Base-by-base conservation (phyloP, 176 grass and related monocot species). In the Panicum miliaceum region DNA sequence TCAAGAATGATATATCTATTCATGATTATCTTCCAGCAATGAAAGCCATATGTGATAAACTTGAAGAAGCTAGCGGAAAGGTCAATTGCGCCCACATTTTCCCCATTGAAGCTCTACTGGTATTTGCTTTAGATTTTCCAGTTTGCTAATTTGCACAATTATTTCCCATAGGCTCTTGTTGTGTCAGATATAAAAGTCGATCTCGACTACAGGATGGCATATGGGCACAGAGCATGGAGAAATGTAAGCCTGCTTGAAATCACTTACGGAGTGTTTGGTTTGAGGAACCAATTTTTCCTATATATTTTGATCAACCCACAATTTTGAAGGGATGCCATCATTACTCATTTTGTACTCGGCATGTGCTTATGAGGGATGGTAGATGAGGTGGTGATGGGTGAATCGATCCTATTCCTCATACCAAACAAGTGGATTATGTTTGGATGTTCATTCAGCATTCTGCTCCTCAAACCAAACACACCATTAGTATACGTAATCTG, bases 41-140 rank as follows among this genome's bases (percentile, higher is more conserved):
- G 91, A 93, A 95, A 87, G 91, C 87, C n/a, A 89, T 98, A 87
- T 98, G 96, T 78, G 91, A 94, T 74, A 95, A 95, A 78, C 96
- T 98, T 59, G 96, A 95, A 88, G 57, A 90, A 90, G 91, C 89
- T 61, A 90, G 86, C 26, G 96, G 84, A 87, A 95, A 98, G 96
- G 91, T 97, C 61, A 82, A 72, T 27, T 37, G 32, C 18, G 48
- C 35, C 48, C 37, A 54, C 50, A 5, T 36, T 84, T 46, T n/a
- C 10, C 61, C 53, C 63, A 81, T 36, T 65, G 34, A 71, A 58
- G 64, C 1, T 26, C 61, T 83, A 65, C 78, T 85, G 20, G 18
- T 68, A 75, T 86, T 81, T 77, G 10, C 60, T 22, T 64, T 18
- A n/a, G n/a, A 60, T 60, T 54, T 66, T 75, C 6, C 10, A 20